phyloP scores from a whole-genome alignment of 306 rosid genomes.

The Oemleria cerasiformis region DNA sequence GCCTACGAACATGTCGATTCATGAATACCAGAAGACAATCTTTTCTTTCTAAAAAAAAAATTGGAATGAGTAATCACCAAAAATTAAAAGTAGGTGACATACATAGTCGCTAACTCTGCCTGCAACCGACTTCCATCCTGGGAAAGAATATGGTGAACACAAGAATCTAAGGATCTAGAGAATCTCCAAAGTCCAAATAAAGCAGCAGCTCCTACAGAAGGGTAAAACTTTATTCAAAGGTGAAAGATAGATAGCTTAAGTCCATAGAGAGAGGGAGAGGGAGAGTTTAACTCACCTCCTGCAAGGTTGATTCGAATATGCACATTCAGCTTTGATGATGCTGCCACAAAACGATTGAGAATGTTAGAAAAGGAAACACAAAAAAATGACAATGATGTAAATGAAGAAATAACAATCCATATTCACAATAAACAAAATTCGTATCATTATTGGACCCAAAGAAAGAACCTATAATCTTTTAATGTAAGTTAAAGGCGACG shows the following conservation, averaged over 20 bases:
- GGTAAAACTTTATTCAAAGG: conserved; percentile 22
- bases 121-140: conserved; percentile 70
- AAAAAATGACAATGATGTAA: not conserved
- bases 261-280: conserved; percentile 9
- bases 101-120: conserved; percentile 76
- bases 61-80: conserved; percentile 9
- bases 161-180: conserved; percentile 40
- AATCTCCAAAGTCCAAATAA: conserved; percentile 45
- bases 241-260: not conserved
- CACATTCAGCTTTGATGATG: conserved; percentile 44
- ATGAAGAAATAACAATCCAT: not conserved
- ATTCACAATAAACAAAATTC: not conserved
- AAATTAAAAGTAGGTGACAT: conserved; percentile 30
- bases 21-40: conserved; percentile 8
- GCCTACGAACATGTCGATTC: not conserved
- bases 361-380: conserved; percentile 21
- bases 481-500: not conserved
- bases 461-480: not conserved
- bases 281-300: conserved; percentile 44
- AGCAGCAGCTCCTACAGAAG: conserved; percentile 56
- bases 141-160: conserved; percentile 56
- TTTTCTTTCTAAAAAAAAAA: not conserved
- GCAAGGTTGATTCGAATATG: conserved; percentile 34
- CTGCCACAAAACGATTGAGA: conserved; percentile 47
- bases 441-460: not conserved